Conservation (phyloP, 2,329 filamentous ascomycete species). For the Calycina herbarum region DNA sequence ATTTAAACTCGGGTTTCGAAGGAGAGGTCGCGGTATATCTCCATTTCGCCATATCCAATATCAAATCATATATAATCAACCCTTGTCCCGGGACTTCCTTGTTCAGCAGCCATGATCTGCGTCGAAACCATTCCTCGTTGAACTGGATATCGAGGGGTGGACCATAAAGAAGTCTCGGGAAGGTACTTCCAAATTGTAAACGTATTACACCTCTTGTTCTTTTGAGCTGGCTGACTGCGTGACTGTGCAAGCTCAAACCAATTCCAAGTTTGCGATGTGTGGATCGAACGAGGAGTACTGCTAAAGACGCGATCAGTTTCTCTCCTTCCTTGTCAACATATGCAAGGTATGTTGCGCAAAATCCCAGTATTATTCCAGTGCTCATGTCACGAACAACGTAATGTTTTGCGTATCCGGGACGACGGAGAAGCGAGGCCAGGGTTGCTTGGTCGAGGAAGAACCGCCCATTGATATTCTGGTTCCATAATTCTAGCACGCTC, state of each 20-base stretch:
- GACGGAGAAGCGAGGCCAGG: slow-evolving; percentile 50
- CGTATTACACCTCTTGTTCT: slow-evolving; percentile 53
- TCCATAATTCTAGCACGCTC: slow-evolving; percentile 33
- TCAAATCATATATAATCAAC: slow-evolving; percentile 53
- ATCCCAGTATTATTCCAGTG: slow-evolving; percentile 49
- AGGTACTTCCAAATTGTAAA: slow-evolving; percentile 58
- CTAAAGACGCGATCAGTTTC: slow-evolving; percentile 56
- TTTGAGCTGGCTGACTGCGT: slow-evolving; percentile 50
- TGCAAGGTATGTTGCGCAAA: slow-evolving; percentile 61
- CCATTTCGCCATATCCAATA: slow-evolving; percentile 53
- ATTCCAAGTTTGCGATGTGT: slow-evolving; percentile 51
- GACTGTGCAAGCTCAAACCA: slow-evolving; percentile 52
- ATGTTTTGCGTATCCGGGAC: slow-evolving; percentile 58
- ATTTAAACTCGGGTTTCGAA: slow-evolving; percentile 43
- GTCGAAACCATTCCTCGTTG: slow-evolving; percentile 53
- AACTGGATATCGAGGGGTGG: slow-evolving; percentile 44
- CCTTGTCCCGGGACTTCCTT: slow-evolving; percentile 47
- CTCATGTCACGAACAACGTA: slow-evolving; percentile 54
- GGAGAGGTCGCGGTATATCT: slow-evolving; percentile 39
- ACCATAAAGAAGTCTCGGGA: slow-evolving; percentile 58
- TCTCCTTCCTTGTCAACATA: slow-evolving; percentile 55
- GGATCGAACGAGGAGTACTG: slow-evolving; percentile 52
- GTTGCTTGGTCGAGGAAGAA: slow-evolving; percentile 47
- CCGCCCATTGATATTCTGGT: slow-evolving; percentile 30
- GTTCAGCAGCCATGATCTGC: slow-evolving; percentile 54